phyloP scores from a whole-genome alignment of 352 stramenopile genomes.

The Phytophthora syringae region DNA sequence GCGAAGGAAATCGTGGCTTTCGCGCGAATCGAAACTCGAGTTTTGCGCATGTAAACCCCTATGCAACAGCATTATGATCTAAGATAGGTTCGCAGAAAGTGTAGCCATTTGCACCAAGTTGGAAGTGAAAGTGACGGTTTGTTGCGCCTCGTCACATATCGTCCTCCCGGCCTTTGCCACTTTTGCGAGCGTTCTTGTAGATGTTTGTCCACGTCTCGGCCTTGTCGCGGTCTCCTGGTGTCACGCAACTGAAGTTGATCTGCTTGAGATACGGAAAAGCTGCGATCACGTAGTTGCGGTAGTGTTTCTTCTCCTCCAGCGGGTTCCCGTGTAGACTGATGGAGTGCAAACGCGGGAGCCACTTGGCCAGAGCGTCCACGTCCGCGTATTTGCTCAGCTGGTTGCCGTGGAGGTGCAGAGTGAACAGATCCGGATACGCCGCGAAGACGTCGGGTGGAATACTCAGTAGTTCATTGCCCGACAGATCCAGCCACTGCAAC shows the following conservation, averaged over 20 bases:
- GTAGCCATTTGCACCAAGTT: not conserved
- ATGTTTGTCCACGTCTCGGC: constrained; percentile 75
- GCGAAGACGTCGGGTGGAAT: constrained; percentile 50
- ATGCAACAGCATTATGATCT: not conserved
- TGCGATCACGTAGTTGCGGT: constrained; percentile 83
- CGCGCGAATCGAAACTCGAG: not conserved
- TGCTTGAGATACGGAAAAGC: constrained; percentile 68
- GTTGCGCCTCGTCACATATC: constrained; percentile 20
- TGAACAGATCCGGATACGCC: constrained; percentile 59
- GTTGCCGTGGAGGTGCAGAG: constrained; percentile 83
- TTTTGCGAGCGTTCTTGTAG: constrained; percentile 57
- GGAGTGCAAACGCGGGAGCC: constrained; percentile 60
- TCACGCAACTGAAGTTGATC: constrained; percentile 82
- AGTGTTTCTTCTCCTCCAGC: constrained; percentile 88
- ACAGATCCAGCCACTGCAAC: constrained; percentile 76
- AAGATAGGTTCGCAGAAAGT: not conserved
- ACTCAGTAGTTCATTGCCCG: constrained; percentile 49
- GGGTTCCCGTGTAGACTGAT: constrained; percentile 86
- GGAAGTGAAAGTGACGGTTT: constrained; percentile 1
- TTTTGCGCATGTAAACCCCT: too few relatives aligned
- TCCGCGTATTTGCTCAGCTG: constrained; percentile 65
- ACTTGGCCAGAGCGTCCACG: constrained; percentile 55
- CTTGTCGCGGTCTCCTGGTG: constrained; percentile 64
- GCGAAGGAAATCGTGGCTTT: constrained; percentile 30
- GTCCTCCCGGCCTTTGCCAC: constrained; percentile 6